phyloP scores from a whole-genome alignment of 768 basidiomycete genomes.

The Russula sp. region DNA sequence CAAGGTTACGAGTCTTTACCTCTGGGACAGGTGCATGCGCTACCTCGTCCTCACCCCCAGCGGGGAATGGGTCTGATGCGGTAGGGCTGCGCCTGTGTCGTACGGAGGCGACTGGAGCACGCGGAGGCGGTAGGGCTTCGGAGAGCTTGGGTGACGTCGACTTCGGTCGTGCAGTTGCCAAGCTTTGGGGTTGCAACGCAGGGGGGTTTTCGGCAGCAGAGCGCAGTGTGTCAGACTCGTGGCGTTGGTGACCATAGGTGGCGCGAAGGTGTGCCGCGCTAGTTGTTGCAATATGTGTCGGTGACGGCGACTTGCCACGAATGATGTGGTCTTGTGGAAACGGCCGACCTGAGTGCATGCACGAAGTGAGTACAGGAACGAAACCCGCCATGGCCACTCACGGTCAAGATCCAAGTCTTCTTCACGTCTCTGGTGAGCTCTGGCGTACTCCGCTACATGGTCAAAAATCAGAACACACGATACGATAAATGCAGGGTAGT shows the following conservation, averaged over 20 bases:
- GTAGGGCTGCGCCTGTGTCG: constrained; percentile 66
- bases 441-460: constrained; percentile 17
- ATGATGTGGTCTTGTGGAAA: constrained; percentile 15
- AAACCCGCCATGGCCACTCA: constrained; percentile 23
- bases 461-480: not conserved
- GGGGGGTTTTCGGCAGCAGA: constrained; percentile 33
- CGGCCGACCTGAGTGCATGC: constrained; percentile 23
- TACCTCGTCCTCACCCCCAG: constrained; percentile 34
- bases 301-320: constrained; percentile 49
- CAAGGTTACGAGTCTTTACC: constrained; percentile 18
- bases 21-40: constrained; percentile 14
- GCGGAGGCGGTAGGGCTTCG: constrained; percentile 8
- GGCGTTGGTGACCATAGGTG: constrained; percentile 47
- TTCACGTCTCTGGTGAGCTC: constrained; percentile 25
- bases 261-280: constrained; percentile 28
- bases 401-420: constrained; percentile 36
- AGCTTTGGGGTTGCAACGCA: not conserved
- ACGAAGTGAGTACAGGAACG: not conserved
- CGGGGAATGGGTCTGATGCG: constrained; percentile 39
- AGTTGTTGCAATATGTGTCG: constrained; percentile 30
- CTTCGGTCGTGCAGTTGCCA: constrained; percentile 6
- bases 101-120: constrained; percentile 1
- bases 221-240: constrained; percentile 72
- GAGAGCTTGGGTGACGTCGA: constrained; percentile 15
- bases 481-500: constrained; percentile 15